These are phyloP conservation scores for Boletus barrowsii DNA, from an alignment of 768 basidiomycete species.

Conservation along the genomic window DNA sequence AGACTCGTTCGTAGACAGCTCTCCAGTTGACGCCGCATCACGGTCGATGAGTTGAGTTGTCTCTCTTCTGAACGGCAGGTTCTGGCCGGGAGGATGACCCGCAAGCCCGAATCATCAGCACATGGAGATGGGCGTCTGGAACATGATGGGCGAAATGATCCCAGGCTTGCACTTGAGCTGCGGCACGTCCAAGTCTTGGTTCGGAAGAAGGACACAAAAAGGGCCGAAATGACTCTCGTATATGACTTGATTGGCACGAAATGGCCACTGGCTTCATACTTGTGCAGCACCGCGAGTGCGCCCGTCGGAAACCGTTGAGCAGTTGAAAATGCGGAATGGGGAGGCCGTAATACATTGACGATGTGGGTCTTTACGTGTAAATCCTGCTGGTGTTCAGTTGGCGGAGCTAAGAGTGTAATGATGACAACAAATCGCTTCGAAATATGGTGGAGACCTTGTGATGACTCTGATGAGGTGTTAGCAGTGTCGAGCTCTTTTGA, in stretches of 20 bases:
- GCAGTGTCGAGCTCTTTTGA: too few species aligned
- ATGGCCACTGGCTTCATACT: slow-evolving; percentile 61
- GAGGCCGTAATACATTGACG: slow-evolving; percentile 2
- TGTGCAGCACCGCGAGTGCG: slow-evolving; percentile 67
- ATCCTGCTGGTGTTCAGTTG: slow-evolving; percentile 59
- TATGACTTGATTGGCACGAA: slow-evolving; percentile 77
- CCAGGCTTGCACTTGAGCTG: slow-evolving; percentile 79
- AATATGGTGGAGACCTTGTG: slow-evolving; percentile 8
- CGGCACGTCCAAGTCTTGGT: slow-evolving; percentile 32
- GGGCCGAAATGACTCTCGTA: slow-evolving; percentile 59
- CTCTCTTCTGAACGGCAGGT: slow-evolving; percentile 34
- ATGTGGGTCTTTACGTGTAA: slow-evolving; percentile 72
- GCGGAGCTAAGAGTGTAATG: slow-evolving; percentile 28
- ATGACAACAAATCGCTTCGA: not conserved
- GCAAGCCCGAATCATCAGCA: slow-evolving; percentile 86
- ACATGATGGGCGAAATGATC: slow-evolving; percentile 86
- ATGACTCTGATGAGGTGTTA: not conserved
- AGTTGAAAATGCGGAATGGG: not conserved
- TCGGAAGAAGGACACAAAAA: slow-evolving; percentile 38
- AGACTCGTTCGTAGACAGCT: too few species aligned
- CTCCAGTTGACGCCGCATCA: too few species aligned
- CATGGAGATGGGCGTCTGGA: slow-evolving; percentile 72
- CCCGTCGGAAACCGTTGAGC: slow-evolving; percentile 49
- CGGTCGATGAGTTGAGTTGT: too few species aligned
- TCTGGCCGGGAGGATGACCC: slow-evolving; percentile 61